phyloP scores from a whole-genome alignment of 2,329 filamentous ascomycete genomes.

The Penicillium sp. region DNA sequence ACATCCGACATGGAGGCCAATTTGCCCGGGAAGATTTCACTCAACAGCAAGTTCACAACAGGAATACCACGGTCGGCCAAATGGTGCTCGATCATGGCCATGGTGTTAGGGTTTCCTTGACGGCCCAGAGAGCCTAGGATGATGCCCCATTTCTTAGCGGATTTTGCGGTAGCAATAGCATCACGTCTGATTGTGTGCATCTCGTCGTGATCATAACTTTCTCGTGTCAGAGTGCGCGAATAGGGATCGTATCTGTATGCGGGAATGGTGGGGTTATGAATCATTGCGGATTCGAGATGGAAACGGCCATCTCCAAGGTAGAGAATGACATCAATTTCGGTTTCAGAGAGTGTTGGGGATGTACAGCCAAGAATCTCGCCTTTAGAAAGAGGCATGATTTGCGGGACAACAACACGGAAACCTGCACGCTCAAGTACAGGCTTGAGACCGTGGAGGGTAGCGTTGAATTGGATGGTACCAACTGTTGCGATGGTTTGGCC shows the following conservation, averaged over 20 bases:
- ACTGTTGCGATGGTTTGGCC: constrained; percentile 90
- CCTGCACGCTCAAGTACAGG: constrained; percentile 77
- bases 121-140: constrained; percentile 90
- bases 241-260: constrained; percentile 98
- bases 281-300: constrained; percentile 98
- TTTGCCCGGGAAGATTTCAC: constrained; percentile 96
- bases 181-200: constrained; percentile 78
- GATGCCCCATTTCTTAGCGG: constrained; percentile 86
- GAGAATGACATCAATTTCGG: constrained; percentile 71
- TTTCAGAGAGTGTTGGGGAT: constrained; percentile 68
- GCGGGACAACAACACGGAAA: constrained; percentile 82
- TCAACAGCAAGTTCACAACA: constrained; percentile 81
- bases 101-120: constrained; percentile 92
- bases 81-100: constrained; percentile 79
- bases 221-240: constrained; percentile 83
- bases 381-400: constrained; percentile 88
- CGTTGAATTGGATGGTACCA: constrained; percentile 98
- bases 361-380: constrained; percentile 98
- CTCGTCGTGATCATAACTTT: constrained; percentile 87
- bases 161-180: constrained; percentile 74
- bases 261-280: constrained; percentile 87
- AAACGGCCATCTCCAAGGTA: constrained; percentile 93
- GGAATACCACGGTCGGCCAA: constrained; percentile 72
- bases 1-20: constrained; percentile 90
- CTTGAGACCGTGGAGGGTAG: constrained; percentile 84